phyloP scores from a whole-genome alignment of 495 filamentous ascomycete species.

The Baudoinia panamericana region DNA sequence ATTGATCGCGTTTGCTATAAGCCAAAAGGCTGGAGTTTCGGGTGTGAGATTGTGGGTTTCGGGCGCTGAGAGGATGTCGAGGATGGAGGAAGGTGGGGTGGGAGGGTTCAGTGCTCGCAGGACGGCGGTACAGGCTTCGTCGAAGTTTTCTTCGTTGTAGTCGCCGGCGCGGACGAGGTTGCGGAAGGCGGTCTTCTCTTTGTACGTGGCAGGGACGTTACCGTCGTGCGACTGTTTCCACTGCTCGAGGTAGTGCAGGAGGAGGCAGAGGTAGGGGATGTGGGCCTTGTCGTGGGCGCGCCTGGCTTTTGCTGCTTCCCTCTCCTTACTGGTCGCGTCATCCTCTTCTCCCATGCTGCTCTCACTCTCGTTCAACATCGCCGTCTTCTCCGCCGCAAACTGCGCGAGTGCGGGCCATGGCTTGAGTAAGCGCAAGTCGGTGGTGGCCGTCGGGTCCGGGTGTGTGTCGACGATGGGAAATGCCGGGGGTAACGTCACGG shows the following conservation, averaged over 20 bases:
- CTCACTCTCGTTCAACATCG: slow-evolving; percentile 47
- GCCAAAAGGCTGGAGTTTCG: slow-evolving; percentile 59
- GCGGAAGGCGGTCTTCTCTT: slow-evolving; percentile 76
- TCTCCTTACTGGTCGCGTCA: too few relatives aligned
- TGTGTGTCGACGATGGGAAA: slow-evolving; percentile 98
- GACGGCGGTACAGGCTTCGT: slow-evolving; percentile 79
- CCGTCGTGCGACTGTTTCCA: slow-evolving; percentile 69
- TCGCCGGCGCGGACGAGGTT: slow-evolving; percentile 57
- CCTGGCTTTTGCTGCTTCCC: too few relatives aligned
- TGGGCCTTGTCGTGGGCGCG: slow-evolving; percentile 83
- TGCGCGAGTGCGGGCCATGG: slow-evolving; percentile 76
- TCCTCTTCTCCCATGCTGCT: slow-evolving; percentile 11
- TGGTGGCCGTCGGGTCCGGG: slow-evolving; percentile 71
- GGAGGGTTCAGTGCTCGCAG: slow-evolving; percentile 64
- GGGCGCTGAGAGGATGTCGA: slow-evolving; percentile 62
- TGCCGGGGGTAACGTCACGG: slow-evolving; percentile 54
- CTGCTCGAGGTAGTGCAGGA: slow-evolving; percentile 72
- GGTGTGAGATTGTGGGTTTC: slow-evolving; percentile 28
- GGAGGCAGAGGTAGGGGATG: slow-evolving; percentile 72
- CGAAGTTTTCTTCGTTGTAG: slow-evolving; percentile 92
- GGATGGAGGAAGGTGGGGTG: slow-evolving; percentile 51
- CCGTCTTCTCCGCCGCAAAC: slow-evolving; percentile 48
- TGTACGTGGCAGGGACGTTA: slow-evolving; percentile 56
- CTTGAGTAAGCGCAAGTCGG: slow-evolving; percentile 70
- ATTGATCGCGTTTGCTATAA: slow-evolving; percentile 70